Evolutionary conservation across 208 protist species (phyloP).

Genomic region (Leptomonas seymouri): DNA sequence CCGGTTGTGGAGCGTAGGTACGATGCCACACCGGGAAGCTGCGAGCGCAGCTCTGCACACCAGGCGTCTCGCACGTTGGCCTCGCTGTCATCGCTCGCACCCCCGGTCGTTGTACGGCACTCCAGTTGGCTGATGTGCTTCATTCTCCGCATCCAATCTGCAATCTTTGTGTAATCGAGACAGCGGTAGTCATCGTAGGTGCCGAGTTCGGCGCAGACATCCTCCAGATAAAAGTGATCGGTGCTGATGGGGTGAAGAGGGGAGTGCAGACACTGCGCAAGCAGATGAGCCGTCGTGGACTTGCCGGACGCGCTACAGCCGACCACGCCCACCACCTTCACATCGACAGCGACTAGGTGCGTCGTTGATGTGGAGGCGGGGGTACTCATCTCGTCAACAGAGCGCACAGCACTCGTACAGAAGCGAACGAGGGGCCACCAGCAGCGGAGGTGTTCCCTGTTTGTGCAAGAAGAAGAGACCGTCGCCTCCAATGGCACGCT

Average conservation of each 20-base stretch:
- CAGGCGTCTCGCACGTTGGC: neutral
- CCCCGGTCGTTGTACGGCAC: neutral
- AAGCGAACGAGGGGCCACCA: no score
- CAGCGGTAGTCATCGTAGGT: conserved; percentile 70
- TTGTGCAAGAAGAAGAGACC: no score
- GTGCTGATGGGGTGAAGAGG: conserved; percentile 57
- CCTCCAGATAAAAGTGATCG: conserved; percentile 51
- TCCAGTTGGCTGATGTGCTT: neutral
- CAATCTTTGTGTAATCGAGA: conserved; percentile 29
- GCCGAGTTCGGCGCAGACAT: conserved; percentile 35
- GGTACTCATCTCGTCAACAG: neutral
- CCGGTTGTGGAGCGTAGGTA: neutral
- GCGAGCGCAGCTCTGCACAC: conserved; percentile 1
- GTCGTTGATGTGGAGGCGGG: neutral
- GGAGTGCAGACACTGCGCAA: conserved; percentile 40
- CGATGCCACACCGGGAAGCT: neutral
- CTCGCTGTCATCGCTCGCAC: neutral
- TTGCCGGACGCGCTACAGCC: conserved; percentile 71
- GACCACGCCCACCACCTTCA: conserved; percentile 40
- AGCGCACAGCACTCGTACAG: neutral
- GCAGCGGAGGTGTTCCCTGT: no score
- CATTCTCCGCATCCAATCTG: conserved; percentile 22
- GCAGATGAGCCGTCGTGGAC: conserved; percentile 41
- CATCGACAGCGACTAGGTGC: neutral
- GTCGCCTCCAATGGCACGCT: no score